Base-by-base conservation (phyloP, 352 stramenopile genomes). In the Detonula confervacea region DNA sequence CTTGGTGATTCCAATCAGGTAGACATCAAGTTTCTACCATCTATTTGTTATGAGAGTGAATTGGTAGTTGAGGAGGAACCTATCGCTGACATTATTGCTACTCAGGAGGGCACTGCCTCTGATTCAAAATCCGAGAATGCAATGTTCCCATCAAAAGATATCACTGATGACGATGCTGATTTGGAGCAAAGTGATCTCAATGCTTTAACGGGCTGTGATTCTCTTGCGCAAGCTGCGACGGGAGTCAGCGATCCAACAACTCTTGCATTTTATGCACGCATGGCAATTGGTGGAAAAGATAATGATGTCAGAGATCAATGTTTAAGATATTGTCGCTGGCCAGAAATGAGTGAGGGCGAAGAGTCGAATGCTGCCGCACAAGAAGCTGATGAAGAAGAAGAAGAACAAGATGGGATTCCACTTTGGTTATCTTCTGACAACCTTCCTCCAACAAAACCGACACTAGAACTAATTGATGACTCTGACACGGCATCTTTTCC, bases 341-440 rank as follows among this genome's bases (percentile, higher is more conserved):
- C 59, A 30, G 56, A 56, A 4, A n/a, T n/a, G n/a, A n/a, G n/a
- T n/a, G n/a, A n/a, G n/a, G n/a, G n/a, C n/a, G 6, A 46, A 20
- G n/a, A 35, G 30, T 27, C 14, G 30, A 14, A 47, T 51, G 49
- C 14, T 51, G 39, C 22, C 52, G 12, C 14, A 18, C 44, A 37
- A 69, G 6, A 14, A 33, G 16, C 4, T 0, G 20, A 54, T 16
- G 30, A 72, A 35, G 62, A 64, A 29, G 66, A 78, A 6, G 64
- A 56, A 18, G 30, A 52, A 35, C 82, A 96, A 44, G 80, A 95
- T 29, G 51, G 51, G 24, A 89, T 87, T 24, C 91, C 95, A 57
- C 85, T 98, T 6, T 98, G 95, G 95, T 90, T 98, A 22, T 91
- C 96, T 57, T 94, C 91, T 14, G 63, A 91, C 30, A 78, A 90